Evolutionary conservation across 2,329 filamentous ascomycete genomes (phyloP).

Genomic region (Fusarium anguioides): DNA sequence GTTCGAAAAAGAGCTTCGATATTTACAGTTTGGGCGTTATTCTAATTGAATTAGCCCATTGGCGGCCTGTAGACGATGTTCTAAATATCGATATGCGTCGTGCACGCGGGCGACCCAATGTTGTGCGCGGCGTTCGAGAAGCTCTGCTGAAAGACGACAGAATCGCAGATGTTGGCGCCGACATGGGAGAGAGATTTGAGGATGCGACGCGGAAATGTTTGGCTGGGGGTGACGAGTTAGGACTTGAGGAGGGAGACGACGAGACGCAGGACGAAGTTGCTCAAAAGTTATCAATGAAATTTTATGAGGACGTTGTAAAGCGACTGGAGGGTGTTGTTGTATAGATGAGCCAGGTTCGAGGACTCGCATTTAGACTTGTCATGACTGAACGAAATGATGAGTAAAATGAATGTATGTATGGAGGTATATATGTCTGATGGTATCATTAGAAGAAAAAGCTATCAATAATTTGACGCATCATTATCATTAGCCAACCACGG

Average conservation of each 20-base stretch:
- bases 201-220: constrained; percentile 53
- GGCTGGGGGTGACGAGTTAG: constrained; percentile 51
- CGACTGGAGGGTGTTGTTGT: constrained; percentile 53
- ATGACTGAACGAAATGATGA: background rate
- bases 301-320: constrained; percentile 60
- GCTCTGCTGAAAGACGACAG: constrained; percentile 47
- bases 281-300: constrained; percentile 53
- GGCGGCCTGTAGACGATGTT: constrained; percentile 59
- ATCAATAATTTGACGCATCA: constrained; percentile 16
- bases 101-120: constrained; percentile 51
- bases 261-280: constrained; percentile 56
- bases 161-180: constrained; percentile 50
- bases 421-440: background rate
- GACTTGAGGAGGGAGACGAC: constrained; percentile 52
- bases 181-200: constrained; percentile 56
- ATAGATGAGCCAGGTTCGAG: constrained; percentile 28
- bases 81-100: constrained; percentile 53
- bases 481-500: constrained; percentile 16
- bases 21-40: constrained; percentile 65
- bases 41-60: constrained; percentile 65
- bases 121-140: constrained; percentile 51
- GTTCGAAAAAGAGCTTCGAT: constrained; percentile 63
- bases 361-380: background rate
- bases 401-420: background rate
- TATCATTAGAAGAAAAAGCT: background rate